Conservation (phyloP, 2,329 filamentous ascomycete genomes). For the Aspergillus sp. region DNA sequence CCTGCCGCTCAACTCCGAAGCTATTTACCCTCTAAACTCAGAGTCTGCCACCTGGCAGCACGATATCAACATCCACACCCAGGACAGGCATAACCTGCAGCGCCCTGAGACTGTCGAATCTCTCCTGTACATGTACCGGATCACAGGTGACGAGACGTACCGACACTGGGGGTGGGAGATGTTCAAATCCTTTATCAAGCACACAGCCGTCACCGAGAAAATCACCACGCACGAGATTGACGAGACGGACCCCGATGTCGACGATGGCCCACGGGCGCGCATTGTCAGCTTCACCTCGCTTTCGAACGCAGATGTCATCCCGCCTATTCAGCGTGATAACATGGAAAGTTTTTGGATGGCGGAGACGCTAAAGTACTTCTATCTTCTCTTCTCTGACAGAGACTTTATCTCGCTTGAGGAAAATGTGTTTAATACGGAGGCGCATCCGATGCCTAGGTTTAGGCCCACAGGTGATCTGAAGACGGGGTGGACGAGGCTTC, state of each 20-base stretch:
- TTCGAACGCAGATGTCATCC: slow-evolving; percentile 72
- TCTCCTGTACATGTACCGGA: slow-evolving; percentile 97
- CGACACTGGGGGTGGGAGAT: slow-evolving; percentile 98
- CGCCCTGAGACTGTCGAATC: slow-evolving; percentile 96
- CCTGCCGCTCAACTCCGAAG: slow-evolving; percentile 38
- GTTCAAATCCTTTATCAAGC: slow-evolving; percentile 87
- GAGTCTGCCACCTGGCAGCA: slow-evolving; percentile 63
- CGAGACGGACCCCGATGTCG: slow-evolving; percentile 18
- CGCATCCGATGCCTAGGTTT: slow-evolving; percentile 86
- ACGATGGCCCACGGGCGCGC: slow-evolving; percentile 19
- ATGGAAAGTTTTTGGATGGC: slow-evolving; percentile 99
- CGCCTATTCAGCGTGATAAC: slow-evolving; percentile 76
- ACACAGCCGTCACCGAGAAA: slow-evolving; percentile 77
- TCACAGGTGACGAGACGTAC: slow-evolving; percentile 87
- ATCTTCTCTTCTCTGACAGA: slow-evolving; percentile 84
- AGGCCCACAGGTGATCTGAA: slow-evolving; percentile 63
- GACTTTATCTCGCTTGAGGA: slow-evolving; percentile 83
- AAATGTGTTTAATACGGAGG: slow-evolving; percentile 94
- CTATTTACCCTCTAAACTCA: slow-evolving; percentile 34
- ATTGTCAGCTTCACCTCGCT: slow-evolving; percentile 77
- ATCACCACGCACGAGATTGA: slow-evolving; percentile 34
- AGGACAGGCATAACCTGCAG: slow-evolving; percentile 92
- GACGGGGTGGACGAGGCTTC: slow-evolving; percentile 44
- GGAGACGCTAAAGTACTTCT: slow-evolving; percentile 97
- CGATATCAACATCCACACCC: slow-evolving; percentile 78